Evolutionary conservation across 169 alveolate genomes (phyloP).

Genomic region (Cryptosporidium tyzzeri): DNA sequence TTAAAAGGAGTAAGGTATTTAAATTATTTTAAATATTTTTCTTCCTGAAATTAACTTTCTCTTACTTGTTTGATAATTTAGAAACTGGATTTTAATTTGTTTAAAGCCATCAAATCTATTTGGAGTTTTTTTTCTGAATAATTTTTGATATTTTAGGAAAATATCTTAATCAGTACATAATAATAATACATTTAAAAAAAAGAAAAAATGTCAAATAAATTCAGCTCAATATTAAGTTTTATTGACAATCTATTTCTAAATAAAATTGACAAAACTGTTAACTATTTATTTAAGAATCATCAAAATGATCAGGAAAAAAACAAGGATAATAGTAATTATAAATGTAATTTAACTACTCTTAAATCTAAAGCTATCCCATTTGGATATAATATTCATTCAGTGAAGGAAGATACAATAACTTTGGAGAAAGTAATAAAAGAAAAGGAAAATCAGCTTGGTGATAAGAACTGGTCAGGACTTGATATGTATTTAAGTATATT

Average conservation of each 20-base stretch:
- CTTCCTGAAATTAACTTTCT: not conserved
- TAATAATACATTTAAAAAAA: no score
- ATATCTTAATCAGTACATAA: no score
- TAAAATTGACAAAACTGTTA: slow-evolving; percentile 41
- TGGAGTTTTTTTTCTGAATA: not conserved
- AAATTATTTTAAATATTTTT: no score
- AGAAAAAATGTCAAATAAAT: not conserved
- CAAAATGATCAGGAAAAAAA: not conserved
- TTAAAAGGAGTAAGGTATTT: not conserved
- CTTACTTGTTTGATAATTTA: not conserved
- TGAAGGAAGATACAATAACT: slow-evolving; percentile 44
- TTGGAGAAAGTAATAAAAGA: slow-evolving; percentile 7
- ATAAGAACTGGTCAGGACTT: slow-evolving; percentile 4
- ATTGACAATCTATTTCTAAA: slow-evolving; percentile 36
- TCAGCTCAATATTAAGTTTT: not conserved
- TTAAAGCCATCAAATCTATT: no score
- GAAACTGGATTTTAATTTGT: not conserved
- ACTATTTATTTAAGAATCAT: slow-evolving; percentile 16
- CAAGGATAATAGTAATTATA: not conserved
- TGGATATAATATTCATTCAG: slow-evolving; percentile 4
- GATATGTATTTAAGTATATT: slow-evolving; percentile 42
- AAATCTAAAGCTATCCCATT: slow-evolving; percentile 62
- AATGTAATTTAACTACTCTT: slow-evolving; percentile 45
- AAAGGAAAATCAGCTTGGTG: slow-evolving; percentile 32
- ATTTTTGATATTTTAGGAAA: no score